Evolutionary conservation across 1,139 yeast genomes (phyloP).

Genomic region (Lipomyces yarrowii): DNA sequence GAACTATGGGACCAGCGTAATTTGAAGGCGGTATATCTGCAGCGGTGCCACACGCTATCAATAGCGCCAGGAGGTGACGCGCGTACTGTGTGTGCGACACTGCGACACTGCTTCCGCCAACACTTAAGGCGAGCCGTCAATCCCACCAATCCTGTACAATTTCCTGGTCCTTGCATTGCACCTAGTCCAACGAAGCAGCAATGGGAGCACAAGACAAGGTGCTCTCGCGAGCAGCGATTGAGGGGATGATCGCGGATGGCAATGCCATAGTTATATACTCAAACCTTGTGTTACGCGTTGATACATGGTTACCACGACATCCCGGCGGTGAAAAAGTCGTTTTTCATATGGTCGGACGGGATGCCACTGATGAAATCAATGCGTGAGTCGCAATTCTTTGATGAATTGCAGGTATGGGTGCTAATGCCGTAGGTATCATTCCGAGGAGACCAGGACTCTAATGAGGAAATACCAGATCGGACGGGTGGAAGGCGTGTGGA

Average conservation of each 20-base stretch:
- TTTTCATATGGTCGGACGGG: constrained; percentile 81
- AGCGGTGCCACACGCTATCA: too few relatives aligned
- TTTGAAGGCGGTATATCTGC: too few relatives aligned
- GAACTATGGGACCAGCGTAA: too few relatives aligned
- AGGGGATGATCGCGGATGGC: constrained; percentile 65
- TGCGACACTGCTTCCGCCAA: too few relatives aligned
- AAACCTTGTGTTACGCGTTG: constrained; percentile 61
- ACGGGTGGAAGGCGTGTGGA: constrained; percentile 61
- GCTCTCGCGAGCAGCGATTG: constrained; percentile 42
- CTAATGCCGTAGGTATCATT: constrained; percentile 51
- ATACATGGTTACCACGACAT: constrained; percentile 70
- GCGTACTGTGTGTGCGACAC: too few relatives aligned
- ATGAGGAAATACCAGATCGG: constrained; percentile 68
- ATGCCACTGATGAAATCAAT: constrained; percentile 88
- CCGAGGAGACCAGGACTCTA: constrained; percentile 54
- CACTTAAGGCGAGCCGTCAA: too few relatives aligned
- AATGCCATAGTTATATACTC: constrained; percentile 69
- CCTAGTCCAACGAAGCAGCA: background rate
- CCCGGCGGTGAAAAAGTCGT: constrained; percentile 92
- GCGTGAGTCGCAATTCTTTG: constrained; percentile 46
- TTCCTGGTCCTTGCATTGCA: background rate
- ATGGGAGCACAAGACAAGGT: constrained; percentile 36
- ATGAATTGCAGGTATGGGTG: background rate
- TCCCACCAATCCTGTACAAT: background rate
- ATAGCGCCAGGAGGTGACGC: too few relatives aligned